Base-by-base conservation (phyloP, 768 basidiomycete species). In the Phaffia australis region DNA sequence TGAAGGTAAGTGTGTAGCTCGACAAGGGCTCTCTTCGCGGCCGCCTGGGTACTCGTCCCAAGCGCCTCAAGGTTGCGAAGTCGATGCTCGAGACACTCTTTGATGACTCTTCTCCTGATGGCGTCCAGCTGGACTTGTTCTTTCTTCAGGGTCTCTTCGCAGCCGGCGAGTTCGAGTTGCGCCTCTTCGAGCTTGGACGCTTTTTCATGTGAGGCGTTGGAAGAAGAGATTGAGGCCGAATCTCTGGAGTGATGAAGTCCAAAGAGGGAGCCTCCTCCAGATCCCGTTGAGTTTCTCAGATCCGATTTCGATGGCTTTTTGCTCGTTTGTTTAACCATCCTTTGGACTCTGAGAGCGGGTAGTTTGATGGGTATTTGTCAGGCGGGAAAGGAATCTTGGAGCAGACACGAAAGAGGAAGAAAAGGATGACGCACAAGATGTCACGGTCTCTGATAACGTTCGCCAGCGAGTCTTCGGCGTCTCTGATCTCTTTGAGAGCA, bases 221-320 rank as follows among this genome's bases (percentile, higher is more conserved):
- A 63, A 25, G 67, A 68, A 6, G 48, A 30, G 35, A 56, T 29
- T 9, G 55, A 55, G 52, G n/a, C 47, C 11, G 63, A 64, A 54
- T 64, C 50, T 27, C 55, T 62, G 2, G 59, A 60, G 32, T 35
- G 30, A 15, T 59, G 64, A 25, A 25, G 27, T 54, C 54, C 54
- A n/a, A 18, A n/a, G 49, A 42, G n/a, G 25, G 59, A 42, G 56
- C 60, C 60, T 19, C 55, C 54, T 19, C 55, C 54, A 4, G 52
- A 54, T 4, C 23, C 9, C 52, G 52, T 54, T 1, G 56, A 48
- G 1, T 32, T 23, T 2, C 67, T 56, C 6, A 69, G 61, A 32
- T 63, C 61, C 11, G 61, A 63, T 52, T 69, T 69, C 35, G 67
- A 69, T 11, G 67, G 67, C 51, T 69, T 69, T 57, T 69, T 69